These are phyloP conservation scores for Tanacetum coccineum DNA, from an alignment of 129 eudicot genomes.

Conservation along the genomic window DNA sequence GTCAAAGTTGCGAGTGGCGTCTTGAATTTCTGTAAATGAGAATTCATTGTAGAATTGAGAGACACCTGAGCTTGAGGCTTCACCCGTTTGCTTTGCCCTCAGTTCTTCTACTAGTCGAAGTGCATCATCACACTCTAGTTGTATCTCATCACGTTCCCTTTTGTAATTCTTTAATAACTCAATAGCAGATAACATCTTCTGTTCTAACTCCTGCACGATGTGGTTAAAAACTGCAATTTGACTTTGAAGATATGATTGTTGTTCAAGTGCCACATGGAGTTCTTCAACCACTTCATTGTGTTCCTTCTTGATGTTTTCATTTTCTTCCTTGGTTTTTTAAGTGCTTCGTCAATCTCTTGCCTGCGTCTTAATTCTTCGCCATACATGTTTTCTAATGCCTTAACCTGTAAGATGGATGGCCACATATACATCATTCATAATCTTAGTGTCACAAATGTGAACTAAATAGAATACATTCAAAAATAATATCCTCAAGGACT, in stretches of 20 bases:
- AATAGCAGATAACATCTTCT: slow-evolving; percentile 62
- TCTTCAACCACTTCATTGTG: slow-evolving; percentile 40
- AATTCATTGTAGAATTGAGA: slow-evolving; percentile 52
- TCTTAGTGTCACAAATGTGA: too few species aligned
- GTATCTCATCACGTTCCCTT: slow-evolving; percentile 74
- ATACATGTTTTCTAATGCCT: slow-evolving; percentile 47
- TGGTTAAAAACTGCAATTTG: slow-evolving; percentile 49
- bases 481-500: neutral
- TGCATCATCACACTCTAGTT: slow-evolving; percentile 57
- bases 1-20: slow-evolving; percentile 63
- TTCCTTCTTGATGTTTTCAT: slow-evolving; percentile 36
- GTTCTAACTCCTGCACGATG: slow-evolving; percentile 53
- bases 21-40: slow-evolving; percentile 56
- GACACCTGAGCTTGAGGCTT: slow-evolving; percentile 39
- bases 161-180: slow-evolving; percentile 63
- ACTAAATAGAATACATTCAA: too few species aligned
- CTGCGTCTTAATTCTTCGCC: slow-evolving; percentile 46
- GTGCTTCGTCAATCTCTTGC: slow-evolving; percentile 50
- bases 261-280: slow-evolving; percentile 45
- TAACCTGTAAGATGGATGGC: slow-evolving; percentile 35
- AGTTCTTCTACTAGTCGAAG: slow-evolving; percentile 49
- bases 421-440: too few species aligned
- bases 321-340: slow-evolving; percentile 48
- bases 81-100: slow-evolving; percentile 26
- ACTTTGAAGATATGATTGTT: slow-evolving; percentile 47